Percentiles rank a stretch among this genome's conserved stretches.
Conservation (phyloP, 345 rosid species). For the Sisymbrium altissimum region DNA sequence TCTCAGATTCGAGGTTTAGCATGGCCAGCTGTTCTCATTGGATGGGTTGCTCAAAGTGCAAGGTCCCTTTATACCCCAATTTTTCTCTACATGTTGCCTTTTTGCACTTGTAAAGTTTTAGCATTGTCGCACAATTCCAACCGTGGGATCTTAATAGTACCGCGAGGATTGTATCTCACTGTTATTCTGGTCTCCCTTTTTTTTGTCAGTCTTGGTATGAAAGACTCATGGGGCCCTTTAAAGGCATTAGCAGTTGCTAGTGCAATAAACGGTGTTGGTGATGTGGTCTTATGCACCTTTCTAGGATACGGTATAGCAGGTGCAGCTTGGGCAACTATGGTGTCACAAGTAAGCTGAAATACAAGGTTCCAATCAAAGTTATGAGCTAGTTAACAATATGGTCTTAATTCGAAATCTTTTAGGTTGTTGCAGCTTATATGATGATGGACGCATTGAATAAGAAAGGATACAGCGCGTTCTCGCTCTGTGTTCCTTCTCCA, state of each 20-base stretch:
- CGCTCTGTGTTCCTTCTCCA: conserved; percentile 57
- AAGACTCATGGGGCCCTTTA: conserved; percentile 96
- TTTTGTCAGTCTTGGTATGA: conserved; percentile 83
- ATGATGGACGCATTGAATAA: conserved; percentile 69
- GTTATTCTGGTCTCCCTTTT: not conserved
- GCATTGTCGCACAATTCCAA: not conserved
- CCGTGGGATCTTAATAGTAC: not conserved
- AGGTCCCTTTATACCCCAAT: conserved; percentile 46
- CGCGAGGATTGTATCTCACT: not conserved
- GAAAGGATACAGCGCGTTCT: conserved; percentile 65
- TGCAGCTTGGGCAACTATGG: conserved; percentile 98
- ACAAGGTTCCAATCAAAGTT: not conserved
- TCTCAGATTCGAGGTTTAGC: conserved; percentile 84
- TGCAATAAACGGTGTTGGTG: conserved; percentile 71
- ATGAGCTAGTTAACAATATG: not conserved
- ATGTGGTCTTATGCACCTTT: conserved; percentile 65
- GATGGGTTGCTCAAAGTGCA: conserved; percentile 97
- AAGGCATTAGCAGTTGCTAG: conserved; percentile 81
- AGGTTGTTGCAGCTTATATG: conserved; percentile 84
- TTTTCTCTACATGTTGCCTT: not conserved
- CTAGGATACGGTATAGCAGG: conserved; percentile 88
- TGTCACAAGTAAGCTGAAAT: conserved; percentile 62
- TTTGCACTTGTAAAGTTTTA: not conserved
- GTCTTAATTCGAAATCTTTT: conserved; percentile 25
- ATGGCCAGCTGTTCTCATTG: conserved; percentile 87